These are phyloP conservation scores for Excoecaria cochinchinensis DNA, from an alignment of 345 rosid species.

Conservation along the genomic window DNA sequence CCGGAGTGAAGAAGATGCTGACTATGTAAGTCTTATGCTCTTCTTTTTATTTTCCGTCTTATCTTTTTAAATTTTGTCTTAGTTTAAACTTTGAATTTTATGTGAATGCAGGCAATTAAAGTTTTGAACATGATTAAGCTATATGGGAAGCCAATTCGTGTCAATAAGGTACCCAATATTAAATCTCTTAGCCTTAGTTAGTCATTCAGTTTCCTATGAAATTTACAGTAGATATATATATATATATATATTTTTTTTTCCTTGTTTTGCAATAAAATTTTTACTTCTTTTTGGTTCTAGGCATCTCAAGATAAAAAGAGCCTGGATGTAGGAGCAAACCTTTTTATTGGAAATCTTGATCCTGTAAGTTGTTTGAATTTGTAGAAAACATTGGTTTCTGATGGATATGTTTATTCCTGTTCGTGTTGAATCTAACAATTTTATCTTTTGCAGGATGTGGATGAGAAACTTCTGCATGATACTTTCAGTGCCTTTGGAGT, in stretches of 20 bases:
- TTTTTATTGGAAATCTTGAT: constrained; percentile 95
- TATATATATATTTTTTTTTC: neutral
- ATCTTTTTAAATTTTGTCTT: too few species aligned
- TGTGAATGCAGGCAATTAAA: constrained; percentile 72
- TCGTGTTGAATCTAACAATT: neutral
- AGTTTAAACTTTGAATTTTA: neutral
- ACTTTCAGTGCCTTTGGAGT: constrained; percentile 99
- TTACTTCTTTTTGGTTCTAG: constrained; percentile 36
- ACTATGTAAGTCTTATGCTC: constrained; percentile 54
- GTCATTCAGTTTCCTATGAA: neutral
- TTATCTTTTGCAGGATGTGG: constrained; percentile 73
- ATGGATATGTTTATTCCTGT: neutral
- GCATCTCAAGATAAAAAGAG: constrained; percentile 99
- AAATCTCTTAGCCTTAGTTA: neutral
- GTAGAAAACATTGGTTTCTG: neutral
- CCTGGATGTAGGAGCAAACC: constrained; percentile 96
- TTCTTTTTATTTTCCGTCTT: too few species aligned
- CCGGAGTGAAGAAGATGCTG: constrained; percentile 97
- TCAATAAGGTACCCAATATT: constrained; percentile 67
- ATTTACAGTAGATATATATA: neutral
- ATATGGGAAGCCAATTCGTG: constrained; percentile 90
- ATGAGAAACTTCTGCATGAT: constrained; percentile 93
- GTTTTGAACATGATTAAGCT: constrained; percentile 97
- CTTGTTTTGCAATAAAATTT: neutral
- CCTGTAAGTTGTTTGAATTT: constrained; percentile 55